A percentile compares a stretch with the other conserved stretches of the same genome.
These are phyloP conservation scores for Penicillium brasilianum DNA, from an alignment of 2,329 filamentous ascomycete species.

Conservation along the genomic window DNA sequence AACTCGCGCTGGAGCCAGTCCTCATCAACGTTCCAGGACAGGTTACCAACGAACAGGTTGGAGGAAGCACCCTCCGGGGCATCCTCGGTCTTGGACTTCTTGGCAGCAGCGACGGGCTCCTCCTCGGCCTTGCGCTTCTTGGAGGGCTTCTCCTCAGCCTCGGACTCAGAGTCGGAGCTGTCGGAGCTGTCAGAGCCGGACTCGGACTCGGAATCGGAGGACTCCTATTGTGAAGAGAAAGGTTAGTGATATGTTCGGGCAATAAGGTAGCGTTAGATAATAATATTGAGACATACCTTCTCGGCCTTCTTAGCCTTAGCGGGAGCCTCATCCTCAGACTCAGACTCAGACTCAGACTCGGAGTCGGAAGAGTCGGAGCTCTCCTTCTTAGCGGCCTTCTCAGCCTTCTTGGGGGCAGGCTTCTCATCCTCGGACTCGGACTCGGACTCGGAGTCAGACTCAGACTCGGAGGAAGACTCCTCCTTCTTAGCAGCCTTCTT, in stretches of 20 bases:
- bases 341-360: conserved; percentile 41
- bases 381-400: conserved; percentile 35
- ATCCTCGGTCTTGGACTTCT: conserved; percentile 67
- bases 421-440: conserved; percentile 36
- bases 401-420: conserved; percentile 32
- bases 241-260: conserved; percentile 18
- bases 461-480: conserved; percentile 27
- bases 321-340: conserved; percentile 35
- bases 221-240: conserved; percentile 24
- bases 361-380: conserved; percentile 35
- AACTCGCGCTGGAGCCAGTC: conserved; percentile 81
- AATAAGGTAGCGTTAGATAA: conserved; percentile 7
- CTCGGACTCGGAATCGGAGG: conserved; percentile 32
- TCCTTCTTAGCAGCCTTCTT: conserved; percentile 43
- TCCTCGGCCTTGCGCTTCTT: conserved; percentile 58
- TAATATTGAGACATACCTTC: conserved; percentile 31
- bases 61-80: conserved; percentile 39
- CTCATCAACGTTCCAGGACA: conserved; percentile 91
- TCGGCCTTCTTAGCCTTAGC: conserved; percentile 34
- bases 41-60: conserved; percentile 87
- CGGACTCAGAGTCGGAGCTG: conserved; percentile 40
- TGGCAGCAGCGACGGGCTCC: conserved; percentile 48
- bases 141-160: conserved; percentile 40
- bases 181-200: conserved; percentile 31
- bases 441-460: conserved; percentile 35